A percentile compares a stretch with the other conserved stretches of the same genome.
Evolutionary conservation across 176 grass and related monocot species (phyloP).

Genomic region (Puya raimondii): DNA sequence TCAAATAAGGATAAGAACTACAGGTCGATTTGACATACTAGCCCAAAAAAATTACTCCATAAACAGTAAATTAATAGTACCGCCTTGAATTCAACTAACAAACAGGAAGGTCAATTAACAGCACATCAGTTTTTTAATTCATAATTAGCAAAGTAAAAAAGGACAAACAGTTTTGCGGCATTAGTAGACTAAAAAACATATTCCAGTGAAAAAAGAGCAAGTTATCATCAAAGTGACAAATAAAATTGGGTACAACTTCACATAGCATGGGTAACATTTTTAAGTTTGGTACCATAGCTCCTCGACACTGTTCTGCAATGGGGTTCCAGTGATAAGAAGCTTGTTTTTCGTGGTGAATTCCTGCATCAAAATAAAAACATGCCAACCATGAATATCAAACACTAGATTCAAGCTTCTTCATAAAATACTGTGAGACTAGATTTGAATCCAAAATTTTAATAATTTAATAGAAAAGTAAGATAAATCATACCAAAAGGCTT

Average conservation of each 20-base stretch:
- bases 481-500: slow-evolving; percentile 58
- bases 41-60: too few relatives aligned
- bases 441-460: too few relatives aligned
- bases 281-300: slow-evolving; percentile 66
- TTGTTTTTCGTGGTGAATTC: slow-evolving; percentile 99
- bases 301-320: slow-evolving; percentile 98
- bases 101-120: too few relatives aligned
- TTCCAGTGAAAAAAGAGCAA: neutral
- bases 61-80: too few relatives aligned
- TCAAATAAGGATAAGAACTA: too few relatives aligned
- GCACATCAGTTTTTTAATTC: too few relatives aligned
- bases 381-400: neutral
- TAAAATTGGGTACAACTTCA: neutral
- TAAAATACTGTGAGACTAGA: too few relatives aligned
- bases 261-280: neutral
- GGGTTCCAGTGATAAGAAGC: slow-evolving; percentile 95
- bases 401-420: neutral
- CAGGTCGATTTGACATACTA: too few relatives aligned
- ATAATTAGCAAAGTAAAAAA: too few relatives aligned
- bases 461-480: neutral
- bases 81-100: too few relatives aligned
- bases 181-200: neutral
- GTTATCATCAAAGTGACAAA: neutral
- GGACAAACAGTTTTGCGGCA: too few relatives aligned
- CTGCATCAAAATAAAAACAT: slow-evolving; percentile 16